A percentile compares a stretch with the other conserved stretches of the same genome.
These are phyloP conservation scores for Whalleya microplaca DNA, from an alignment of 2,329 filamentous ascomycete species.

Conservation along the genomic window DNA sequence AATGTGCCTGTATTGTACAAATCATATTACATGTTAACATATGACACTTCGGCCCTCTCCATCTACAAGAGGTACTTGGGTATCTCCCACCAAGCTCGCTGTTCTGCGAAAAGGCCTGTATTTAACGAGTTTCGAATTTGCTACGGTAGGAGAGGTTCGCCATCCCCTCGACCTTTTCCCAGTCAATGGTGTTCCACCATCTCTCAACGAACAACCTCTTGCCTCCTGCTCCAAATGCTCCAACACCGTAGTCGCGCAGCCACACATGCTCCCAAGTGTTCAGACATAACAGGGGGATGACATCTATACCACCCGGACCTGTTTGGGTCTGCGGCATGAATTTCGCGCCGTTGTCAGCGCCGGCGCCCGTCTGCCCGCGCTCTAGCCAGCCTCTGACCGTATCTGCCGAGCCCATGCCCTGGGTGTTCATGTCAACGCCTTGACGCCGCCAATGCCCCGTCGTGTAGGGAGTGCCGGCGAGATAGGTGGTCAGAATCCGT, in stretches of 20 bases:
- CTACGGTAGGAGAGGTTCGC: slow-evolving; percentile 23
- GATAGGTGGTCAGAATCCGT: slow-evolving; percentile 85
- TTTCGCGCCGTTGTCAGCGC: slow-evolving; percentile 28
- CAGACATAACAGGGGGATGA: slow-evolving; percentile 82
- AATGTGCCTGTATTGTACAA: not conserved
- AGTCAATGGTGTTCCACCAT: slow-evolving; percentile 91
- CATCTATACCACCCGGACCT: slow-evolving; percentile 68
- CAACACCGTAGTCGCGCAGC: slow-evolving; percentile 76
- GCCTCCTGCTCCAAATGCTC: slow-evolving; percentile 62
- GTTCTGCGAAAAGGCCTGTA: slow-evolving; percentile 23
- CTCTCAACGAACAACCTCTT: slow-evolving; percentile 76
- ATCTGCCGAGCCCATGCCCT: slow-evolving; percentile 42
- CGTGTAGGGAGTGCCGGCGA: slow-evolving; percentile 86
- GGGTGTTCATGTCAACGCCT: slow-evolving; percentile 70
- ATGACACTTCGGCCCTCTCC: not conserved
- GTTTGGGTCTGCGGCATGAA: slow-evolving; percentile 33
- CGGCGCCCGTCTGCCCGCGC: slow-evolving; percentile 37
- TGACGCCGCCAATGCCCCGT: slow-evolving; percentile 81
- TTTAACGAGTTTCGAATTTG: slow-evolving; percentile 2
- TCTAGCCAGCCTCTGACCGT: slow-evolving; percentile 45
- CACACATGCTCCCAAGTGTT: slow-evolving; percentile 98
- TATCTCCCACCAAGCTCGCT: slow-evolving; percentile 19
- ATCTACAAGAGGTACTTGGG: slow-evolving; percentile 18
- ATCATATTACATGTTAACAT: slow-evolving; percentile 4
- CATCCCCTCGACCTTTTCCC: slow-evolving; percentile 68